Conservation (phyloP, 1,284 basidiomycete genomes). For the Phlebopus sp. region DNA sequence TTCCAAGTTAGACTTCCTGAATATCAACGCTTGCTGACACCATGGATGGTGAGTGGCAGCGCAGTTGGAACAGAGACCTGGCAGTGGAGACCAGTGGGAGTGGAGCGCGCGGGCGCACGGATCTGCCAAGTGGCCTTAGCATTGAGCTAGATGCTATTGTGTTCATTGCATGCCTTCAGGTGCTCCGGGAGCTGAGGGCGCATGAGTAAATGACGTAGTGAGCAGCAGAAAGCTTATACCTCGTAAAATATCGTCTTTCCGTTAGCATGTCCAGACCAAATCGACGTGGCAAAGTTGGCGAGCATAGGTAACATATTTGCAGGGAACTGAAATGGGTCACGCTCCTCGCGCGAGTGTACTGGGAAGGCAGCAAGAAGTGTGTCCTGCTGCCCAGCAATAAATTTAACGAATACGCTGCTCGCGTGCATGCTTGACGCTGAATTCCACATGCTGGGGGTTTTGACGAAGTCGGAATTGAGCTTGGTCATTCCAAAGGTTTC, state of each 20-base stretch:
- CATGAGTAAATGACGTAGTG: not conserved
- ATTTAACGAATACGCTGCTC: not conserved
- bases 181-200: slow-evolving; percentile 2
- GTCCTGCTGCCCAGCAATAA: not conserved
- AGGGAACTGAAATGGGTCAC: not conserved
- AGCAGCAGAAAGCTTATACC: not conserved
- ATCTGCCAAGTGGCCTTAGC: not conserved
- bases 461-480: slow-evolving; percentile 1
- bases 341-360: not conserved
- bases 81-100: no score
- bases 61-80: no score
- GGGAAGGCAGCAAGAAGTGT: not conserved
- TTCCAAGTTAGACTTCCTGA: no score
- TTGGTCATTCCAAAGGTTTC: slow-evolving; percentile 16
- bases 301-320: not conserved
- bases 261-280: not conserved
- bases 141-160: not conserved
- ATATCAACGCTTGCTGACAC: not conserved
- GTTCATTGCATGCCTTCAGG: slow-evolving; percentile 1
- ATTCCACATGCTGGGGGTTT: not conserved
- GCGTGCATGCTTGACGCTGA: not conserved
- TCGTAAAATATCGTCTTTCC: slow-evolving; percentile 3
- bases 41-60: not conserved
- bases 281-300: not conserved
- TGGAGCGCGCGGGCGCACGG: not conserved